Base-by-base conservation (phyloP, 257 asterid species). In the Paraleonurus japonicus region DNA sequence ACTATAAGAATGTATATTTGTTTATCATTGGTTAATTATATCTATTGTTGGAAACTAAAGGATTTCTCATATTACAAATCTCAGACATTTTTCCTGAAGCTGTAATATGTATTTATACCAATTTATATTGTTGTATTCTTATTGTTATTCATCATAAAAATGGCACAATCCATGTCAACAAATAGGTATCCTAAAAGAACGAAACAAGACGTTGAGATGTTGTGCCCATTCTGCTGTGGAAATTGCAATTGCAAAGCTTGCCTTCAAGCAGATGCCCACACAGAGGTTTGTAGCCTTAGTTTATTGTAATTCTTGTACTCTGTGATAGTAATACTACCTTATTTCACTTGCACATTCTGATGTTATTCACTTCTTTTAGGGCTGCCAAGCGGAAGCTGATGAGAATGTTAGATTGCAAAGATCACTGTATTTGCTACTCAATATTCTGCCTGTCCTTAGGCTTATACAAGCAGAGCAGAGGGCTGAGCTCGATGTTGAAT, bases 171-270 rank as follows among this genome's bases (percentile, higher is more conserved):
- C 41, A 57, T 47, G 41, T 30, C 28, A 74, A 75, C 64, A 59
- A 65, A 47, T 78, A 91, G 97, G 96, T 91, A 91, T 75, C 96
- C 95, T 48, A 72, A 72, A 67, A 80, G 82, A 78, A 85, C 84
- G 45, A 79, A 82, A 17, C 69, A 77, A 61, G 95, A 91, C 50
- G 71, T 86, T 45, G 48, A 77, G 80, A 67, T 68, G 61, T 55
- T 77, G 15, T 91, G 97, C 74, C 97, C 97, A 55, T 85, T 82
- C 73, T 91, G 96, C 81, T 39, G 76, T 41, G 89, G 92, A 43
- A 89, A 83, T 69, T 91, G 97, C 84, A 89, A 89, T 65, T 91
- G 97, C 81, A 80, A 28, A 74, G 81, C 82, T 77, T 91, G 97
- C 81, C 96, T 89, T 70, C 83, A 84, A 81, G 85, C 61, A 65